Evolutionary conservation across 108 stramenopile genomes (phyloP), one percentile per base, ranked within the genome.

Genomic region (Thalassiosira profunda): DNA sequence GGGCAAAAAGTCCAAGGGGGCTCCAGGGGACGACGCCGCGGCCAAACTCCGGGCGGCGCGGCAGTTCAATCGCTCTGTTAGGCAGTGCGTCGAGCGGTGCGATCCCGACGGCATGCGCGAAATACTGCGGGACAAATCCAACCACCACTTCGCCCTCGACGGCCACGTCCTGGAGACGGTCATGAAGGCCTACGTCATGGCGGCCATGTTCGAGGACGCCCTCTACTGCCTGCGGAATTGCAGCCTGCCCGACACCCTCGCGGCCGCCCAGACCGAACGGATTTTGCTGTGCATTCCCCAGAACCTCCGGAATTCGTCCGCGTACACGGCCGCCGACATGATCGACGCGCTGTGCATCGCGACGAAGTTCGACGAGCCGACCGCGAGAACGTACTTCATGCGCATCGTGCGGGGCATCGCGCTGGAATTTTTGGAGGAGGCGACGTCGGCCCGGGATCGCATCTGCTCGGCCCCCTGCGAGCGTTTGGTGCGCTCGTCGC

Each of bases 381-480:
- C 87, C 15, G 81, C 80, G 30, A 79, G 95, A 23, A 91, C 95
- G 0, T 96, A 96, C 72, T 92, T 96, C 44, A 73, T 94, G 65
- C 86, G 95, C 25, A 91, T 96, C 63, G 90, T 92, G 2, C 87
- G 95, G 11, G 95, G 92, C 25, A 94, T 96, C 47, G 82, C 95
- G 0, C 48, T 96, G 34, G 95, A 96, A 66, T 96, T 96, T 79
- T 53, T 96, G 17, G 92, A 96, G 76, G 95, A 96, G 72, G 95
- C 90, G 36, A 94, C 89, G 20, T 82, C 86, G 8, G 95, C 95
- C 11, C 82, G 95, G 29, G 95, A 96, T 76, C 81, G 95, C 7
- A 96, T 96, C 42, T 96, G 95, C 63, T 92, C 92, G 2, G 89
- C 91, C 5, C 91, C 91, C 14, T 96, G 95, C 74, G 95, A 96